Percentiles rank a stretch among this genome's conserved stretches.
These are phyloP conservation scores for Tulasnella sp. DNA, from an alignment of 768 basidiomycete species.

Conservation along the genomic window DNA sequence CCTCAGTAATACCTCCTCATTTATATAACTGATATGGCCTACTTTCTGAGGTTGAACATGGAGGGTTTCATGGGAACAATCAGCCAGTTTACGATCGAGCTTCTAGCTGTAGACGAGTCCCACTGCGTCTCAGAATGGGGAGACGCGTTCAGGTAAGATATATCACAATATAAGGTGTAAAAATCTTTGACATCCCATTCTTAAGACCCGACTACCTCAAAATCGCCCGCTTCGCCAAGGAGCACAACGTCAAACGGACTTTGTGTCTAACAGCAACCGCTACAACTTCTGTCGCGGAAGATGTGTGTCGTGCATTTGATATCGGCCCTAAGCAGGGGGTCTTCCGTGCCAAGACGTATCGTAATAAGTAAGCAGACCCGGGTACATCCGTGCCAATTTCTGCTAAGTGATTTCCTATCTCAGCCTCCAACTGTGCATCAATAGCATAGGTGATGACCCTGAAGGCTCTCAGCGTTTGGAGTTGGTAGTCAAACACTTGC, in stretches of 20 bases:
- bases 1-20: too few species aligned
- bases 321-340: conserved; percentile 33
- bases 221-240: conserved; percentile 39
- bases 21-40: too few species aligned
- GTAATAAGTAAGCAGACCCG: conserved; percentile 31
- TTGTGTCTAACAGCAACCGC: conserved; percentile 40
- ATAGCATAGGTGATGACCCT: conserved; percentile 23
- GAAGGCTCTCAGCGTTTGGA: conserved; percentile 26
- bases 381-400: neutral
- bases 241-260: conserved; percentile 36
- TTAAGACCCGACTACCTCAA: conserved; percentile 24
- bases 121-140: conserved; percentile 42
- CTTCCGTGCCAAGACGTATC: conserved; percentile 37
- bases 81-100: conserved; percentile 32
- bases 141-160: conserved; percentile 30
- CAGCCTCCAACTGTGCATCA: conserved; percentile 32
- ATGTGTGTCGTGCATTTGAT: conserved; percentile 37
- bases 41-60: conserved; percentile 35
- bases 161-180: neutral
- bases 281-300: conserved; percentile 33
- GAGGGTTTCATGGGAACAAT: conserved; percentile 39
- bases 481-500: conserved; percentile 30
- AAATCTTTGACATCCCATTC: neutral
- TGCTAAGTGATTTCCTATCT: neutral
- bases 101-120: conserved; percentile 42